phyloP scores from a whole-genome alignment of 2,329 filamentous ascomycete genomes.

The Massarina eburnea region DNA sequence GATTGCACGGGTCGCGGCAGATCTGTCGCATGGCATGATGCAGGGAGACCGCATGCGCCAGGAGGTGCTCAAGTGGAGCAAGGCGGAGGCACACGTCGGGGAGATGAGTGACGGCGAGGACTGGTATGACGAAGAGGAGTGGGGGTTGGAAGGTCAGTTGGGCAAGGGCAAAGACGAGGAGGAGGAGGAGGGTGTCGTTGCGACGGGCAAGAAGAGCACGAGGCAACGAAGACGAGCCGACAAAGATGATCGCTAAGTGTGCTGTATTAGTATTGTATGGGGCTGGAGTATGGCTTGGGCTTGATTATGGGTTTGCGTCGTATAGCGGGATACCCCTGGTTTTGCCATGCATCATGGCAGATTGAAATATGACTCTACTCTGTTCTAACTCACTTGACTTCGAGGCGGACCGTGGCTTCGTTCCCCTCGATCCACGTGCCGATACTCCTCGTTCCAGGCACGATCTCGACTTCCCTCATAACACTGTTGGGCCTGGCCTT shows the following conservation, averaged over 20 bases:
- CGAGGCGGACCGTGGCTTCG: slow-evolving; percentile 72
- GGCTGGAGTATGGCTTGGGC: slow-evolving; percentile 3
- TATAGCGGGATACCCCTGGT: slow-evolving; percentile 23
- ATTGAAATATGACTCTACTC: not conserved
- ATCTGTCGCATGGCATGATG: slow-evolving; percentile 70
- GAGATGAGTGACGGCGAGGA: slow-evolving; percentile 89
- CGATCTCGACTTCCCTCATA: slow-evolving; percentile 76
- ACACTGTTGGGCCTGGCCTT: slow-evolving; percentile 71
- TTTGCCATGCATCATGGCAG: not conserved
- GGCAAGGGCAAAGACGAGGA: slow-evolving; percentile 85
- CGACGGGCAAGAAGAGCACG: slow-evolving; percentile 52
- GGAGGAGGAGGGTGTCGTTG: slow-evolving; percentile 61
- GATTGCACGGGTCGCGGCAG: slow-evolving; percentile 69
- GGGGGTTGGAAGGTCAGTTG: slow-evolving; percentile 71
- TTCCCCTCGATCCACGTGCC: slow-evolving; percentile 79
- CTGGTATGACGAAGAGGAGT: slow-evolving; percentile 83
- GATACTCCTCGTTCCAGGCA: slow-evolving; percentile 76
- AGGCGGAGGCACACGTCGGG: slow-evolving; percentile 73
- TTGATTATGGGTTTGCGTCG: not conserved
- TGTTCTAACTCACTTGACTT: slow-evolving; percentile 42
- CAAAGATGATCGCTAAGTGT: slow-evolving; percentile 36
- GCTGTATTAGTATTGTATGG: not conserved
- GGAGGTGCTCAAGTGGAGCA: slow-evolving; percentile 72
- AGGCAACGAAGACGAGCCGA: slow-evolving; percentile 42
- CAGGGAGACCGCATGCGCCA: slow-evolving; percentile 71